Evolutionary conservation across 2,329 filamentous ascomycete genomes (phyloP).

Genomic region (Nakataea oryzae): DNA sequence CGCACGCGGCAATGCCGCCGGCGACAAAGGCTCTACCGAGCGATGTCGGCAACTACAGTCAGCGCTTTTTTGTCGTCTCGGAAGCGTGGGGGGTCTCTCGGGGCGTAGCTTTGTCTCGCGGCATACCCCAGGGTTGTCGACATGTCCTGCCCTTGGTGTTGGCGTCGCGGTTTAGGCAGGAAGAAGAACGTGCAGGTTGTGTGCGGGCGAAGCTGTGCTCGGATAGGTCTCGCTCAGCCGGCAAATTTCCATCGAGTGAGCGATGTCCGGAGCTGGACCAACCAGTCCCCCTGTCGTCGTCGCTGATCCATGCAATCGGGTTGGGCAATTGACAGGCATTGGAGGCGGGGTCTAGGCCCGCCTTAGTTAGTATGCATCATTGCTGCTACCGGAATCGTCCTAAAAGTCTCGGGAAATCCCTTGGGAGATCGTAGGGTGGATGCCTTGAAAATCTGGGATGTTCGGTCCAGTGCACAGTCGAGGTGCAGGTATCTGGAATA

Average conservation of each 20-base stretch:
- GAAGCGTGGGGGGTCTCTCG: not conserved
- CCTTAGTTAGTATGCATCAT: no score
- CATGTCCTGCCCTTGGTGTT: conserved; percentile 1
- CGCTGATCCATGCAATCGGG: not conserved
- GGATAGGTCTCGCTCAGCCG: not conserved
- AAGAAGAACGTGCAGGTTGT: not conserved
- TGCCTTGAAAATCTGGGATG: no score
- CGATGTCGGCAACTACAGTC: conserved; percentile 3
- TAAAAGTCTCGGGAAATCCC: no score
- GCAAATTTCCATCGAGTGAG: not conserved
- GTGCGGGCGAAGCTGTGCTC: not conserved
- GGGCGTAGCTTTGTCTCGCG: not conserved
- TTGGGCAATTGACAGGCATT: not conserved
- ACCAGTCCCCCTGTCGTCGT: conserved; percentile 29
- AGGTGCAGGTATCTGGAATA: no score
- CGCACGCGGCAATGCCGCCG: conserved; percentile 92
- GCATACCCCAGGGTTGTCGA: conserved; percentile 7
- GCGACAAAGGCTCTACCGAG: conserved; percentile 71
- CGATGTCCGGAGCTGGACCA: not conserved
- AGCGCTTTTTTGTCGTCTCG: conserved; percentile 8
- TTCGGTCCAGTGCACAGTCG: no score
- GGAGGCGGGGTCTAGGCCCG: not conserved
- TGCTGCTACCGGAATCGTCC: no score
- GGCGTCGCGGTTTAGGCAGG: not conserved
- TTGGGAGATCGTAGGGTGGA: no score